phyloP scores from a whole-genome alignment of 441 rosid genomes.

The Arabidopsis lyrata region DNA sequence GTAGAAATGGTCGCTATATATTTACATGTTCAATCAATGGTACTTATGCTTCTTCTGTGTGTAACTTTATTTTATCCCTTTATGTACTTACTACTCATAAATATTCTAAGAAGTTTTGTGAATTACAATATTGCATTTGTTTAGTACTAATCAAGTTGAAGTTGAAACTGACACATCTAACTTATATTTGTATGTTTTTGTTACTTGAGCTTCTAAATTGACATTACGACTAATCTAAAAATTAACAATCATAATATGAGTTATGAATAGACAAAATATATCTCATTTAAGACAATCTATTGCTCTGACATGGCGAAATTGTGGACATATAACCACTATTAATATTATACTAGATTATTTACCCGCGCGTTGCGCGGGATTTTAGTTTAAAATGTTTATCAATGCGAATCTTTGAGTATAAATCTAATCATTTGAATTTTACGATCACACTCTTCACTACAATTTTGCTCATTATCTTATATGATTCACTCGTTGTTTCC shows the following conservation, averaged over 20 bases:
- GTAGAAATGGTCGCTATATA: conserved; percentile 33
- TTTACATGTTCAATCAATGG: conserved; percentile 45
- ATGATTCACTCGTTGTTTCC: too few relatives aligned
- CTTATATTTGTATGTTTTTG: neutral
- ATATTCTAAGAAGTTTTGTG: neutral
- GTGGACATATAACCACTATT: conserved; percentile 10
- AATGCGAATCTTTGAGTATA: too few relatives aligned
- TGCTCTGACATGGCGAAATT: neutral
- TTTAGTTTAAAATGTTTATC: too few relatives aligned
- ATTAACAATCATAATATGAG: neutral
- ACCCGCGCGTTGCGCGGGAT: too few relatives aligned
- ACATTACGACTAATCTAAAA: neutral
- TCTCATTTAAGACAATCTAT: neutral
- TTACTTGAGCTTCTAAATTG: neutral
- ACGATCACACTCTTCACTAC: too few relatives aligned
- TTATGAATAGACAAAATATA: neutral
- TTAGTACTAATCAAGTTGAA: conserved; percentile 5
- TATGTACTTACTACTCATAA: neutral
- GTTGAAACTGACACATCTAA: neutral
- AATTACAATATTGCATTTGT: neutral
- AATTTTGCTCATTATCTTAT: too few relatives aligned
- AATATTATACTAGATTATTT: too few relatives aligned
- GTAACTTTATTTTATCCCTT: conserved; percentile 18
- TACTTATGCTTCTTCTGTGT: conserved; percentile 35
- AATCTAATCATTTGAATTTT: too few relatives aligned